A percentile compares a stretch with the other conserved stretches of the same genome.
phyloP scores from a whole-genome alignment of 306 rosid genomes.

The Acacia crassicarpa region DNA sequence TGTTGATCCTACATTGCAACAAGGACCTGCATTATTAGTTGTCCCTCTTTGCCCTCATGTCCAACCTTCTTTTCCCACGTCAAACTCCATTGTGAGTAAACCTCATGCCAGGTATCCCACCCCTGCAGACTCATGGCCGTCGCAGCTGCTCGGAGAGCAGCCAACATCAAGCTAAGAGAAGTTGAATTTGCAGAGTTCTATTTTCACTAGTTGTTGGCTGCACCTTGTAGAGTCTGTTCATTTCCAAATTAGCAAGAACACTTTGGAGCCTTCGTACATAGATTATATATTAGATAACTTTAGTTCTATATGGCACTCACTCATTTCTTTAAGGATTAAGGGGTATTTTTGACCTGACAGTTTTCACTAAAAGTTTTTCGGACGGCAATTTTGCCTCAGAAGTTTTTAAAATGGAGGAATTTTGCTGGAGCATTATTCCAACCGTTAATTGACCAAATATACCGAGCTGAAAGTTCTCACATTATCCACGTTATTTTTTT shows the following conservation, averaged over 20 bases:
- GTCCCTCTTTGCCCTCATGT: conserved; percentile 57
- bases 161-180: conserved; percentile 23
- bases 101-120: conserved; percentile 98
- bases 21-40: conserved; percentile 62
- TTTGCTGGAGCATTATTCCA: too few relatives aligned
- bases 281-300: background rate
- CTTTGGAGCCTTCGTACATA: background rate
- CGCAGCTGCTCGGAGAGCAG: conserved; percentile 64
- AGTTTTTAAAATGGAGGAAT: too few relatives aligned
- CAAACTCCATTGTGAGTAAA: conserved; percentile 60
- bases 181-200: background rate
- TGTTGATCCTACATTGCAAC: conserved; percentile 52
- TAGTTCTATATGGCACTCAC: background rate
- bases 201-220: background rate
- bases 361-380: too few relatives aligned
- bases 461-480: too few relatives aligned
- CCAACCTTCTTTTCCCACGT: conserved; percentile 46
- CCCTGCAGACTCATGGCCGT: conserved; percentile 81
- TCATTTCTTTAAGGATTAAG: background rate
- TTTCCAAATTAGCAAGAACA: background rate
- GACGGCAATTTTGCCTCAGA: too few relatives aligned
- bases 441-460: too few relatives aligned
- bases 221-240: background rate
- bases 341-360: too few relatives aligned
- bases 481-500: too few relatives aligned